phyloP scores from a whole-genome alignment of 192 early-diverging fungal species.

The Paraglomus brasilianum region DNA sequence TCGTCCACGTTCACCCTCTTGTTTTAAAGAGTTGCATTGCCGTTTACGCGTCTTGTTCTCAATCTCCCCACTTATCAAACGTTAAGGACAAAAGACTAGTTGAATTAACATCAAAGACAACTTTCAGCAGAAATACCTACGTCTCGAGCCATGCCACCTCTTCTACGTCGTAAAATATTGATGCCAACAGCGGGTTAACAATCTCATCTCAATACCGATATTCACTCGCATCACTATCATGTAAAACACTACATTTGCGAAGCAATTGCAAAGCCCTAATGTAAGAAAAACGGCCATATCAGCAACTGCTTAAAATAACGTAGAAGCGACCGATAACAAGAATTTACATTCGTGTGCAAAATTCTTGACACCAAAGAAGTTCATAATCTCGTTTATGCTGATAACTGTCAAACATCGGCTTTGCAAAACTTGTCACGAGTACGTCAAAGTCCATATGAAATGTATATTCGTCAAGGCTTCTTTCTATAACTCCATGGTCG shows the following conservation, averaged over 20 bases:
- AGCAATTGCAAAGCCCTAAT: slow-evolving; percentile 14
- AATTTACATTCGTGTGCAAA: slow-evolving; percentile 23
- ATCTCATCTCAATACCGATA: slow-evolving; percentile 22
- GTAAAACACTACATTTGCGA: slow-evolving; percentile 11
- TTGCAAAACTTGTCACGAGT: slow-evolving; percentile 5
- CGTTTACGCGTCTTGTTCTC: background rate
- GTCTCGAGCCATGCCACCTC: slow-evolving; percentile 6
- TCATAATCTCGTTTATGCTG: slow-evolving; percentile 21
- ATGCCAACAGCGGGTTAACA: slow-evolving; percentile 7
- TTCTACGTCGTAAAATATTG: slow-evolving; percentile 23
- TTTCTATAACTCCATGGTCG: background rate
- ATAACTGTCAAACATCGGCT: slow-evolving; percentile 10
- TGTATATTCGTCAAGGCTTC: slow-evolving; percentile 5
- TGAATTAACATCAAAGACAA: slow-evolving; percentile 1
- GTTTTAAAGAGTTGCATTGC: slow-evolving; percentile 16
- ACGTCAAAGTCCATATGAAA: slow-evolving; percentile 12
- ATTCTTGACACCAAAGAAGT: slow-evolving; percentile 24
- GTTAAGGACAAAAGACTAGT: slow-evolving; percentile 12
- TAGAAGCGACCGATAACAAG: slow-evolving; percentile 4
- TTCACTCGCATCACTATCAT: slow-evolving; percentile 21
- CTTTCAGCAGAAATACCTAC: background rate
- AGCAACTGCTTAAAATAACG: slow-evolving; percentile 5
- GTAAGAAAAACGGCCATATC: slow-evolving; percentile 10
- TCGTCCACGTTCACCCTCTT: slow-evolving; percentile 11
- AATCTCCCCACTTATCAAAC: slow-evolving; percentile 15